phyloP scores from a whole-genome alignment of 306 rosid genomes.

The Mimosa bimucronata region DNA sequence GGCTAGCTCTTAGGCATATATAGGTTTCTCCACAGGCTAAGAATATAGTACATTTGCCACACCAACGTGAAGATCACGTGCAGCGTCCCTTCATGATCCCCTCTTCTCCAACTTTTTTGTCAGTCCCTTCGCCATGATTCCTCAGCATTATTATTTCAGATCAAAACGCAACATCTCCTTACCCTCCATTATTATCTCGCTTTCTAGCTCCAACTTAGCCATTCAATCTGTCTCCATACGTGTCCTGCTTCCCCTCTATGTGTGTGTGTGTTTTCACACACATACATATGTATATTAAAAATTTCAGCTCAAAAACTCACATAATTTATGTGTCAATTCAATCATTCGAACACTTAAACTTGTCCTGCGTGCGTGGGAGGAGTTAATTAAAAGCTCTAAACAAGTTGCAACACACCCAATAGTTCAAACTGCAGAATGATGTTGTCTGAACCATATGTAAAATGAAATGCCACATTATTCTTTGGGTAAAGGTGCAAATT shows the following conservation, averaged over 20 bases:
- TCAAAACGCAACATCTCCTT: neutral
- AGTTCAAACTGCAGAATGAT: no score
- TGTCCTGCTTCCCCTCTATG: neutral
- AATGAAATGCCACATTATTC: neutral
- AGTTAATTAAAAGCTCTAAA: neutral
- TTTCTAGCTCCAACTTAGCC: neutral
- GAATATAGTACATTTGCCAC: neutral
- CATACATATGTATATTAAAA: neutral
- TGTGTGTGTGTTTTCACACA: no score
- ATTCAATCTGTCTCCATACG: neutral
- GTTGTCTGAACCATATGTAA: neutral
- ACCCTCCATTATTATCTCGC: neutral
- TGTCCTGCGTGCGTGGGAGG: neutral
- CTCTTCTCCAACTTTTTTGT: constrained; percentile 5
- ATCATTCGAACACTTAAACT: neutral
- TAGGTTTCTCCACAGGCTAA: neutral
- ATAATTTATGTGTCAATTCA: neutral
- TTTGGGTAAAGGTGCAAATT: no score
- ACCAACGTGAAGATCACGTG: constrained; percentile 13
- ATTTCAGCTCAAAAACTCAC: neutral
- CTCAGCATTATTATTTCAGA: neutral
- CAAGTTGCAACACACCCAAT: neutral
- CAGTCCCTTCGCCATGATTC: neutral
- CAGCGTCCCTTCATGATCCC: constrained; percentile 17
- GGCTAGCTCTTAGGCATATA: neutral